Evolutionary conservation across 2,329 filamentous ascomycete species (phyloP).

Genomic region (Aspergillus calidoustus): DNA sequence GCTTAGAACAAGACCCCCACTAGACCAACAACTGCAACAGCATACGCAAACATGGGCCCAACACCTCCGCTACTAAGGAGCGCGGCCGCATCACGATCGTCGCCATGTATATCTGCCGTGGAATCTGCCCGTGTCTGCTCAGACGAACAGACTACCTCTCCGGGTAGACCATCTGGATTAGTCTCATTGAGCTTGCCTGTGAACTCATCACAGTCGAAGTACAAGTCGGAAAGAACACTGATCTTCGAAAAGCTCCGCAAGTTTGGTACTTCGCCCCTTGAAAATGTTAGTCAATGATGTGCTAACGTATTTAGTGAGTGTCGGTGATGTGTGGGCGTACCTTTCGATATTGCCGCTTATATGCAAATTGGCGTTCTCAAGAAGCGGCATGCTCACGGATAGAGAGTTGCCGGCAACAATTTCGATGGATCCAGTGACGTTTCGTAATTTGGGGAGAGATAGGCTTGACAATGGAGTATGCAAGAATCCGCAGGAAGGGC

Average conservation of each 20-base stretch:
- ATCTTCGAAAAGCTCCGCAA: neutral
- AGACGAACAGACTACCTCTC: neutral
- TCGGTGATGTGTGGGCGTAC: neutral
- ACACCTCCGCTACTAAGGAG: neutral
- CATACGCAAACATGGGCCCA: neutral
- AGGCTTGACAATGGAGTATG: neutral
- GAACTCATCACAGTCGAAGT: neutral
- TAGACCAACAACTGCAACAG: neutral
- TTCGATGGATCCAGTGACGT: neutral
- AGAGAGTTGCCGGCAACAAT: neutral
- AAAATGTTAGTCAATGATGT: neutral
- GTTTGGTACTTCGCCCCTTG: neutral
- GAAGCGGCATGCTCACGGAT: neutral
- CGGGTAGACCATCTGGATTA: neutral
- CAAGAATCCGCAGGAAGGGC: neutral
- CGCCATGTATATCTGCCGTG: neutral
- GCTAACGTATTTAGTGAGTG: neutral
- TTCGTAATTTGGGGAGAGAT: neutral
- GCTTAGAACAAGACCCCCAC: neutral
- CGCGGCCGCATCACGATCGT: neutral
- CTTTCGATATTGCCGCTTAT: neutral
- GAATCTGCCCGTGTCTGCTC: neutral
- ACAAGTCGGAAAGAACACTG: neutral
- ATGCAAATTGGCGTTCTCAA: neutral
- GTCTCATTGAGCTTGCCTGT: neutral